Evolutionary conservation across 129 eudicot genomes (phyloP), one percentile per base, ranked within the genome.

Genomic region (Centella asiatica): DNA sequence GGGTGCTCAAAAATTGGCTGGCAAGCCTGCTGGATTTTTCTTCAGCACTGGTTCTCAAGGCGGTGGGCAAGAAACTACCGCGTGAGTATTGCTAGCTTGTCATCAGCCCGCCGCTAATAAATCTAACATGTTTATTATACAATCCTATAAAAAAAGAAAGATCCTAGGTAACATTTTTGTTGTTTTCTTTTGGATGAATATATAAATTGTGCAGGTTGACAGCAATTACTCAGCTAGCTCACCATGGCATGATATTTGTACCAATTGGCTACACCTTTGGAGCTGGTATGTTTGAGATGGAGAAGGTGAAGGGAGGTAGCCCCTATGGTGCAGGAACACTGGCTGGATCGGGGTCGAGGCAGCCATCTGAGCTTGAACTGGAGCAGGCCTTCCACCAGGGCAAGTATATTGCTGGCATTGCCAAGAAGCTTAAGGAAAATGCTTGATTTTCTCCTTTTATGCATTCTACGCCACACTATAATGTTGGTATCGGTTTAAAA

Each of bases 1-100:
- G 95, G 70, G 89, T 76, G 70, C 83, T 17, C 93, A 83, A 63
- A 55, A 67, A 23, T 76, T 90, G 2, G 93, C 95, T 2, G 97
- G 95, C 62, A 86, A 86, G 73, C 97, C 97, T 9, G 97, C 97
- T 0, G 97, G 97, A 31, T 39, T 90, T 64, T 90, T 90, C 73
- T 72, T 53, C 73, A 77, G 90, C 75, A 81, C 97, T 22, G 97
- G 87, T 18, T 74, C 95, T 44, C 97, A 90, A 77, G 95, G 95
- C 1, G 97, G 97, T 6, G 97, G 97, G 27, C 97, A 86, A 75
- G 97, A 90, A 67, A 90, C 97, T 6, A 90, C 97, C 0, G 76
- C 95, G 97, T 86, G 49, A 62, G 90, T 80, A 53, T 0, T 29
- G 3, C 2, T 19, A 23, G n/a, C n/a, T n/a, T n/a, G n/a, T n/a